Percentiles rank a stretch among this genome's conserved stretches.
phyloP scores from a whole-genome alignment of 1,139 yeast genomes.

The Candida sp. region DNA sequence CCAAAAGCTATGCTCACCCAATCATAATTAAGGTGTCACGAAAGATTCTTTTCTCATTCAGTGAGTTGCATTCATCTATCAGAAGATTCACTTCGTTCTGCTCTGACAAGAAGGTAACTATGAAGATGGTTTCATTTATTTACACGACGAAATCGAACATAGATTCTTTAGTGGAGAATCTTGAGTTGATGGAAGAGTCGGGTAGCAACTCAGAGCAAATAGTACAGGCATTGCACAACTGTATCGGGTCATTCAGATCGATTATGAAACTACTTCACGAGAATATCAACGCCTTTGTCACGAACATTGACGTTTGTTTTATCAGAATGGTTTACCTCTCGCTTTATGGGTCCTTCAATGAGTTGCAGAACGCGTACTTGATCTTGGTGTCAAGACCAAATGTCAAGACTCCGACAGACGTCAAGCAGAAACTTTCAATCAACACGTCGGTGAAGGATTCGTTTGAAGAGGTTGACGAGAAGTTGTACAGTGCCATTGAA shows the following conservation, averaged over 20 bases:
- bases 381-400: conserved; percentile 44
- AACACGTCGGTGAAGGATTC: conserved; percentile 24
- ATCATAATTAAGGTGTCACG: conserved; percentile 55
- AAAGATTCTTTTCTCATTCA: conserved; percentile 61
- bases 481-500: conserved; percentile 73
- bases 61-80: conserved; percentile 73
- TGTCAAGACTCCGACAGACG: conserved; percentile 17
- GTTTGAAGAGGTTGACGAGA: conserved; percentile 68
- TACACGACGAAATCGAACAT: conserved; percentile 62
- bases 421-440: conserved; percentile 28
- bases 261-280: conserved; percentile 53
- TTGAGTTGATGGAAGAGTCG: conserved; percentile 59
- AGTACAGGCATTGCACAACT: conserved; percentile 31
- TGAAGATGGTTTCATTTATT: conserved; percentile 59
- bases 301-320: conserved; percentile 67
- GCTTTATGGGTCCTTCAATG: conserved; percentile 74
- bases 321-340: conserved; percentile 76
- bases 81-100: conserved; percentile 72
- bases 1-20: conserved; percentile 21
- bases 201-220: conserved; percentile 35
- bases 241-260: conserved; percentile 53
- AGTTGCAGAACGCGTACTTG: conserved; percentile 74
- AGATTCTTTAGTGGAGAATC: conserved; percentile 60
- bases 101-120: conserved; percentile 62
- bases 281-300: conserved; percentile 51